phyloP scores from a whole-genome alignment of 345 rosid species.

The Lumnitzera littorea region DNA sequence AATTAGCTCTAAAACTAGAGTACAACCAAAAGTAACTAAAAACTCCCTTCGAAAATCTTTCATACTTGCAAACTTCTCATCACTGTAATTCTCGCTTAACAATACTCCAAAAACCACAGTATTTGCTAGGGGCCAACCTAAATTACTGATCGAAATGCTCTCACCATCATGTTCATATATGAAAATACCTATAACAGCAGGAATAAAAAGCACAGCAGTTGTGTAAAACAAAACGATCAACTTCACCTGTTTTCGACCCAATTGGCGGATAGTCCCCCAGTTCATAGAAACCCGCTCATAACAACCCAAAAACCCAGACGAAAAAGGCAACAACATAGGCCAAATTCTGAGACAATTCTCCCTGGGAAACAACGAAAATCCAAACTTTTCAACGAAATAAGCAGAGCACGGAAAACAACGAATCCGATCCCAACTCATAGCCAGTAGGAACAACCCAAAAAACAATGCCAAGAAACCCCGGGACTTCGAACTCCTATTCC shows the following conservation, averaged over 20 bases:
- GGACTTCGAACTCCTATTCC: constrained; percentile 25
- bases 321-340: constrained; percentile 84
- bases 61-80: constrained; percentile 45
- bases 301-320: constrained; percentile 79
- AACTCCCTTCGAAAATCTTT: constrained; percentile 67
- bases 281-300: constrained; percentile 76
- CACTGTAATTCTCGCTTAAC: constrained; percentile 64
- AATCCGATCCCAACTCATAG: constrained; percentile 83
- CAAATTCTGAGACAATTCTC: constrained; percentile 59
- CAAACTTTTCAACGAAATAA: constrained; percentile 27
- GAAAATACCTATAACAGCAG: constrained; percentile 57
- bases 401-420: constrained; percentile 71
- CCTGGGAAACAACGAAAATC: constrained; percentile 38
- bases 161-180: constrained; percentile 36
- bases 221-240: constrained; percentile 62
- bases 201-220: constrained; percentile 57
- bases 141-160: constrained; percentile 42
- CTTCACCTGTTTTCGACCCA: constrained; percentile 62
- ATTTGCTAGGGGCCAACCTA: constrained; percentile 88
- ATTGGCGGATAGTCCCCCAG: constrained; percentile 47
- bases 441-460: constrained; percentile 57
- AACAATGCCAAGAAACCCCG: constrained; percentile 59
- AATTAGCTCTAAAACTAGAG: constrained; percentile 67
- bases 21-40: constrained; percentile 63
- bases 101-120: constrained; percentile 87